These are phyloP conservation scores for Cryptosporidium sp. DNA, from an alignment of 169 alveolate species.

Conservation along the genomic window DNA sequence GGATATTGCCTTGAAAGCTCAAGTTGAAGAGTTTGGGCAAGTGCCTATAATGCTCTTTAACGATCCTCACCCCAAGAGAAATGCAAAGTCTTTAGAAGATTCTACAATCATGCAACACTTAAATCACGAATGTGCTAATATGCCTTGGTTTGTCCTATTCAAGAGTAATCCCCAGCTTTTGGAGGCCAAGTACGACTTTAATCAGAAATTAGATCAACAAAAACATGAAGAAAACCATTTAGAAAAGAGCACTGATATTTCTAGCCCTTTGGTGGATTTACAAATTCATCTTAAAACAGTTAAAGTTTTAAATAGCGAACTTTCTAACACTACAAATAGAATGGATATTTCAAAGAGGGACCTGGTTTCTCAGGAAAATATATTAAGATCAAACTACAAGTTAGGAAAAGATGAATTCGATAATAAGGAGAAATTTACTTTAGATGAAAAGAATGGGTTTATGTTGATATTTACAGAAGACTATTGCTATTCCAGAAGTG, in stretches of 20 bases:
- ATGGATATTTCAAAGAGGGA: not conserved
- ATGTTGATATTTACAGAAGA: not conserved
- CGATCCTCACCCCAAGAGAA: conserved; percentile 85
- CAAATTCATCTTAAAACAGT: not conserved
- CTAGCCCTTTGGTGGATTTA: not conserved
- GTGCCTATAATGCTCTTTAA: conserved; percentile 88
- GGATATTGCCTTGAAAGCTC: conserved; percentile 86
- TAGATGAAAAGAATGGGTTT: conserved; percentile 6
- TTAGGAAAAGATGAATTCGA: not conserved
- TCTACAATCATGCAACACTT: not conserved
- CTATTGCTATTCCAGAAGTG: not conserved
- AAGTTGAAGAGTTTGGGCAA: conserved; percentile 91
- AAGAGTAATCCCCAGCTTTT: conserved; percentile 38
- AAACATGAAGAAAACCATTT: not conserved
- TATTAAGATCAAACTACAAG: not conserved
- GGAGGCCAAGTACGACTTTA: conserved; percentile 26
- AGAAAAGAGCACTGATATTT: not conserved
- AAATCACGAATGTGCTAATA: conserved; percentile 12
- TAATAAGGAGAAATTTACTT: not conserved
- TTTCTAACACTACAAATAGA: not conserved
- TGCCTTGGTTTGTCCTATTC: conserved; percentile 67
- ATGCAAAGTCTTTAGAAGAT: not conserved
- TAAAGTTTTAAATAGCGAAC: not conserved
- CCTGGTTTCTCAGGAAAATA: not conserved
- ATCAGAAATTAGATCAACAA: not conserved